Evolutionary conservation across 768 basidiomycete genomes (phyloP), one percentile per base, ranked within the genome.

Genomic region (Kwoniella newhampshirensis): DNA sequence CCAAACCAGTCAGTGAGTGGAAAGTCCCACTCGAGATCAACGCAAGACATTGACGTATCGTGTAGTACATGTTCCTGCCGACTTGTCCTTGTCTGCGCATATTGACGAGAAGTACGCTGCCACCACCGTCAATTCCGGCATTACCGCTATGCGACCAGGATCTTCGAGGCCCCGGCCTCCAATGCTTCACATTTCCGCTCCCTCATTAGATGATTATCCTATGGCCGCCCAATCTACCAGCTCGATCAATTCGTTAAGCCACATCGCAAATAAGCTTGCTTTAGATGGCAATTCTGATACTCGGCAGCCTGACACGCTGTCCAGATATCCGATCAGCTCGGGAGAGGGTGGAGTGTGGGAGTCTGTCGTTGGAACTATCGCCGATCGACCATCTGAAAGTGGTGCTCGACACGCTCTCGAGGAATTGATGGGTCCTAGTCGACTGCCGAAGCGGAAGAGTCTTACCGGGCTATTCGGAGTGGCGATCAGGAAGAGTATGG

Each of bases 361-460:
- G 37, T 54, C 51, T 43, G 52, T 55, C 4, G 57, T 57, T 17
- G 61, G 61, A 1, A 41, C 55, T 6, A 37, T 36, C 20, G 53
- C 43, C 26, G 49, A 51, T n/a, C 12, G 54, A 51, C 39, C 40
- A 6, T 47, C 26, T 11, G 52, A 27, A 13, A 51, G 44, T 23
- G 61, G 41, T 11, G 30, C 54, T 25, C 21, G 45, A 23, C 46
- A 36, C 30, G 42, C 43, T 3, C 52, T 64, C 46, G 45, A 58
- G 39, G 62, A 59, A 26, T 18, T 62, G 9, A 50, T 63, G 46
- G 55, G 40, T 13, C 42, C 39, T 12, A 28, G 57, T 27, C 54
- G 52, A n/a, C 28, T 75, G 6, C 74, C 74, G 2, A 73, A 73
- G 54, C 37, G 74, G 20, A 71, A 69, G 53, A 66, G 63, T 42